Evolutionary conservation across 345 rosid genomes (phyloP).

Genomic region (Salix caprea): DNA sequence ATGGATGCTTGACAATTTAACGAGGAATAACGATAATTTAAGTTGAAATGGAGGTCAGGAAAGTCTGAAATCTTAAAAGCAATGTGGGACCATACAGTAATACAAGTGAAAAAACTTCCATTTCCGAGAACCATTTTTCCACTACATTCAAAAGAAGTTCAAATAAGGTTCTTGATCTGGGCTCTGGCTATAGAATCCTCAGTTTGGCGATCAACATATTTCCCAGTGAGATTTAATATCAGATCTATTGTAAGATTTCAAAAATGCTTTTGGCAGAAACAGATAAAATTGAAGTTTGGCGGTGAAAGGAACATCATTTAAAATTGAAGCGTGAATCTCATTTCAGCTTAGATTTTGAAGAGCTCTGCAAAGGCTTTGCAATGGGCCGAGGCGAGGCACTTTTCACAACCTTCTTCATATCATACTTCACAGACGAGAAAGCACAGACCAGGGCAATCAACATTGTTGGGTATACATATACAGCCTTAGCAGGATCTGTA

Average conservation of each 20-base stretch:
- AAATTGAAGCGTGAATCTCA: slow-evolving; percentile 27
- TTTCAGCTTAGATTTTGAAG: slow-evolving; percentile 76
- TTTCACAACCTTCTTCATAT: slow-evolving; percentile 63
- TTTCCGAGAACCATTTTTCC: no score
- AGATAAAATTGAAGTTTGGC: not conserved
- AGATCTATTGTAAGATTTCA: not conserved
- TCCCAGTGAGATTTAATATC: not conserved
- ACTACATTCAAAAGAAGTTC: no score
- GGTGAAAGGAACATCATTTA: not conserved
- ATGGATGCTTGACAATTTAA: no score
- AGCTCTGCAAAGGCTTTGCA: slow-evolving; percentile 71
- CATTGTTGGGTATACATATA: slow-evolving; percentile 81
- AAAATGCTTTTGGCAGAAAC: not conserved
- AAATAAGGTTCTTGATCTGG: no score
- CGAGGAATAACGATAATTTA: no score
- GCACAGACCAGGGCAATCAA: slow-evolving; percentile 72
- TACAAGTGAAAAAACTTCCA: no score
- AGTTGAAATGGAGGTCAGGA: no score
- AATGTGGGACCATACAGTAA: no score
- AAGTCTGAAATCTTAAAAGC: no score
- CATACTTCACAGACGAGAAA: slow-evolving; percentile 76
- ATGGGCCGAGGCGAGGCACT: slow-evolving; percentile 59
- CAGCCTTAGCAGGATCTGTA: slow-evolving; percentile 60
- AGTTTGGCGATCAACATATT: not conserved
- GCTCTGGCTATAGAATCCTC: not conserved